Conservation (phyloP, 2,329 filamentous ascomycete genomes). For the Exserohilum rostratum region DNA sequence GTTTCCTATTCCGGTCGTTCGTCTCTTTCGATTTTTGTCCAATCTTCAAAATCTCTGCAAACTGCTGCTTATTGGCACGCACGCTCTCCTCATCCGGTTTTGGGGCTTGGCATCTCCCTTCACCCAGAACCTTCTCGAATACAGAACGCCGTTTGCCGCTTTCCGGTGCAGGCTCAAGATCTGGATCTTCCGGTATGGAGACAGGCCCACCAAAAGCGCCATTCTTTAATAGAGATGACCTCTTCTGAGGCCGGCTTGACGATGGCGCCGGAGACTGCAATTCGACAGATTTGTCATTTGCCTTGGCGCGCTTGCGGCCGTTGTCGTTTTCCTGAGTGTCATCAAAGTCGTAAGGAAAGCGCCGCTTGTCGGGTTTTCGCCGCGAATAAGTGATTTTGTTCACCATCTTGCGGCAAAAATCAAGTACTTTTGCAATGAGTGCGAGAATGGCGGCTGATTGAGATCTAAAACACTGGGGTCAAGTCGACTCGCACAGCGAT, state of each 20-base stretch:
- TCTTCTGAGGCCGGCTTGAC: slow-evolving; percentile 4
- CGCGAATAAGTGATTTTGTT: slow-evolving; percentile 29
- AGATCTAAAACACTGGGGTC: slow-evolving; percentile 1
- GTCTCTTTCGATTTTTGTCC: background rate
- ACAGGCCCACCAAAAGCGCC: slow-evolving; percentile 24
- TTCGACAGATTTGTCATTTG: slow-evolving; percentile 16
- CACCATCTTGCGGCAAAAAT: slow-evolving; percentile 16
- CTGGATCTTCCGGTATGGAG: slow-evolving; percentile 21
- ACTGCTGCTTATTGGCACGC: slow-evolving; percentile 19
- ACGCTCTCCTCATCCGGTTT: slow-evolving; percentile 13
- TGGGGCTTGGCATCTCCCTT: slow-evolving; percentile 8
- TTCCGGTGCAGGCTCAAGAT: slow-evolving; percentile 10
- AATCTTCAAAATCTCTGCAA: slow-evolving; percentile 16
- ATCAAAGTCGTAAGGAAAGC: slow-evolving; percentile 10
- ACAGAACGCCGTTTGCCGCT: slow-evolving; percentile 9
- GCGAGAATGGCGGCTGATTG: slow-evolving; percentile 13
- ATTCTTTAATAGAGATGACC: slow-evolving; percentile 15
- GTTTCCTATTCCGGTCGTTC: slow-evolving; percentile 11
- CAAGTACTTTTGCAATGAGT: slow-evolving; percentile 11
- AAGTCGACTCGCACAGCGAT: slow-evolving; percentile 2
- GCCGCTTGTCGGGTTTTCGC: slow-evolving; percentile 17
- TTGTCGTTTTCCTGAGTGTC: slow-evolving; percentile 13
- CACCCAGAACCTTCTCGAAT: slow-evolving; percentile 23
- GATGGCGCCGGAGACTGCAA: slow-evolving; percentile 2
- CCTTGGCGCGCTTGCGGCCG: slow-evolving; percentile 24